These are phyloP conservation scores for Clitopilus passeckerianus DNA, from an alignment of 768 basidiomycete species.

Conservation along the genomic window DNA sequence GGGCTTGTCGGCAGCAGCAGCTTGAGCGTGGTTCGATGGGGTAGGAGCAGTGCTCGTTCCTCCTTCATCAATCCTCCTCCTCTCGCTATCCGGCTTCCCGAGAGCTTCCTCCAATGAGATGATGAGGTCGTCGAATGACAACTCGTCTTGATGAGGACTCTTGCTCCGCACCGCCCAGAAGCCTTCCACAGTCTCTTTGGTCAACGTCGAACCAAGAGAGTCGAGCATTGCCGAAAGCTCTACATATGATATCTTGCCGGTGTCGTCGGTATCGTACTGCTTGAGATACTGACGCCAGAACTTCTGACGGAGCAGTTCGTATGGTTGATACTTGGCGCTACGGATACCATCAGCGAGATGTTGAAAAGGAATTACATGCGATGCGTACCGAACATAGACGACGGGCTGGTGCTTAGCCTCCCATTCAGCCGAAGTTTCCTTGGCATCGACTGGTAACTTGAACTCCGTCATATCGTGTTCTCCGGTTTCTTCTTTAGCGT, in stretches of 20 bases:
- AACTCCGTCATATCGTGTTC: conserved; percentile 74
- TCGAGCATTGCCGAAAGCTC: conserved; percentile 96
- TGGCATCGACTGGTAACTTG: conserved; percentile 55
- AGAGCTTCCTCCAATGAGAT: conserved; percentile 84
- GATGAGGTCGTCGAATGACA: conserved; percentile 78
- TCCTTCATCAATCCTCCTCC: conserved; percentile 54
- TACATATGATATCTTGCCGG: conserved; percentile 64
- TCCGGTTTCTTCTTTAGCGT: conserved; percentile 40
- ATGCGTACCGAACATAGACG: conserved; percentile 58
- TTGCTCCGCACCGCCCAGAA: conserved; percentile 78
- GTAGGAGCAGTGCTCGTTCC: conserved; percentile 51
- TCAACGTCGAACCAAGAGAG: conserved; percentile 92
- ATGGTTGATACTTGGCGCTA: conserved; percentile 94
- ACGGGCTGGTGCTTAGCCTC: conserved; percentile 68
- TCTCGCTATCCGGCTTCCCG: conserved; percentile 65
- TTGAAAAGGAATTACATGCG: background rate
- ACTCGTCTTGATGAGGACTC: conserved; percentile 57
- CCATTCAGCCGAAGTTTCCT: conserved; percentile 53
- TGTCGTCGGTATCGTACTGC: conserved; percentile 90
- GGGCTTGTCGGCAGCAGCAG: conserved; percentile 35
- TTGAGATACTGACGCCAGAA: conserved; percentile 89
- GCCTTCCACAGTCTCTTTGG: conserved; percentile 65
- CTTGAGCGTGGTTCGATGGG: conserved; percentile 30
- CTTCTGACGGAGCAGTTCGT: conserved; percentile 82
- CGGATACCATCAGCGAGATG: background rate